phyloP scores from a whole-genome alignment of 495 filamentous ascomycete species.

The Chaetomium fimeti region DNA sequence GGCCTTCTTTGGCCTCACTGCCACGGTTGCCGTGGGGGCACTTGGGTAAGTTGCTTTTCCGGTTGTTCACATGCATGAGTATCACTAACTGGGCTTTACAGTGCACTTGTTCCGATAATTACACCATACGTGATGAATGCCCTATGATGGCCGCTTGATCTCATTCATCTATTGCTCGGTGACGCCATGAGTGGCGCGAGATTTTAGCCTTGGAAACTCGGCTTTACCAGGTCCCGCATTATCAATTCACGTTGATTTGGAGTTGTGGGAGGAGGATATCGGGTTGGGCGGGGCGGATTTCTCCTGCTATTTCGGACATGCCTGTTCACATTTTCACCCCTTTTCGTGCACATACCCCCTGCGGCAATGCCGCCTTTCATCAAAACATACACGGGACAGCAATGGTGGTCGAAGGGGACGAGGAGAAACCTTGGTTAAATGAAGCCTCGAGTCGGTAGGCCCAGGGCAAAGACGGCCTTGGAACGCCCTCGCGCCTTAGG shows the following conservation, averaged over 20 bases:
- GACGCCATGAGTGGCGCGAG: background rate
- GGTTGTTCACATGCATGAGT: background rate
- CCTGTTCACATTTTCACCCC: slow-evolving; percentile 2
- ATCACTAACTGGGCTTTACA: slow-evolving; percentile 28
- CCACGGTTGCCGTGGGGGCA: slow-evolving; percentile 61
- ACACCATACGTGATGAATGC: slow-evolving; percentile 56
- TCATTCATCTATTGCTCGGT: background rate
- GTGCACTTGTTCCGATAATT: slow-evolving; percentile 45
- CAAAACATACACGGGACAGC: slow-evolving; percentile 1
- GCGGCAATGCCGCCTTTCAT: slow-evolving; percentile 22
- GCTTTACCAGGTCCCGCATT: background rate
- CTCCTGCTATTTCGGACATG: slow-evolving; percentile 9
- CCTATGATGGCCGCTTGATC: slow-evolving; percentile 32
- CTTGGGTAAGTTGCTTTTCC: slow-evolving; percentile 68
- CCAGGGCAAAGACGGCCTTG: background rate
- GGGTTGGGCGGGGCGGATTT: slow-evolving; percentile 1
- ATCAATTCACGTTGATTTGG: slow-evolving; percentile 9
- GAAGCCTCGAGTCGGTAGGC: background rate
- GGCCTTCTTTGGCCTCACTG: slow-evolving; percentile 79
- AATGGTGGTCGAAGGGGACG: slow-evolving; percentile 3
- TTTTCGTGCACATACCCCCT: slow-evolving; percentile 26
- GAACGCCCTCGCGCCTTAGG: background rate
- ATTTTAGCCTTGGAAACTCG: background rate
- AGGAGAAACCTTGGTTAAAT: slow-evolving; percentile 10
- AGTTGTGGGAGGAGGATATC: slow-evolving; percentile 17